These are phyloP conservation scores for Parmales sp. DNA, from an alignment of 108 stramenopile species.

Conservation along the genomic window DNA sequence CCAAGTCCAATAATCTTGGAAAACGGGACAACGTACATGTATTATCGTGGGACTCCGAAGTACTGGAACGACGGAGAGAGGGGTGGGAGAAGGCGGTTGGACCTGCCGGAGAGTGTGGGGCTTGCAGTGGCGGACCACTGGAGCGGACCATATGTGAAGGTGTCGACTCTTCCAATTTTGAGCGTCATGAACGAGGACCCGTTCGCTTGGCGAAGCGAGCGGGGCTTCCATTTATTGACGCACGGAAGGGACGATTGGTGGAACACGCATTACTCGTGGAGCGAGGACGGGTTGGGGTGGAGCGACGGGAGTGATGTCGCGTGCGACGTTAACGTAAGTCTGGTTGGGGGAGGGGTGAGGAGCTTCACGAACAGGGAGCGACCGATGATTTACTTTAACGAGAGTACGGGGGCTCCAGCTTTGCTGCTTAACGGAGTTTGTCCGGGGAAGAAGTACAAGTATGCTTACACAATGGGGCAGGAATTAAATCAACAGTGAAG, in stretches of 20 bases:
- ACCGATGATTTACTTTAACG: not conserved
- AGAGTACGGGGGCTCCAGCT: not conserved
- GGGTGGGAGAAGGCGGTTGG: too few species aligned
- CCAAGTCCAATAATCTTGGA: not conserved
- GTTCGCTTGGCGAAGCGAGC: not conserved
- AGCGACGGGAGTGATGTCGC: not conserved
- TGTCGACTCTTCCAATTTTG: not conserved
- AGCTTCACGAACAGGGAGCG: not conserved
- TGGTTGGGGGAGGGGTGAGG: not conserved
- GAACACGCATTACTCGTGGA: not conserved
- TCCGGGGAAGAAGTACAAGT: not conserved
- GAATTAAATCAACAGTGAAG: not conserved
- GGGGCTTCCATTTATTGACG: not conserved
- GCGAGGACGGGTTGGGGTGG: not conserved
- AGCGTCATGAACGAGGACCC: not conserved
- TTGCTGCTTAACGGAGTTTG: not conserved
- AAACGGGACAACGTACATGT: not conserved
- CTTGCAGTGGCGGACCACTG: not conserved
- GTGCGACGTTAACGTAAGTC: not conserved
- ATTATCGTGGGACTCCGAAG: not conserved
- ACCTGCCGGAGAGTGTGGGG: not conserved
- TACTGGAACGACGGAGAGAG: not conserved
- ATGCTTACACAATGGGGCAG: not conserved
- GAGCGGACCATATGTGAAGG: not conserved
- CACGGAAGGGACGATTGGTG: not conserved